Evolutionary conservation across 2,329 filamentous ascomycete genomes (phyloP), one percentile per base, ranked within the genome.

Genomic region (Waltergamsia citrina): DNA sequence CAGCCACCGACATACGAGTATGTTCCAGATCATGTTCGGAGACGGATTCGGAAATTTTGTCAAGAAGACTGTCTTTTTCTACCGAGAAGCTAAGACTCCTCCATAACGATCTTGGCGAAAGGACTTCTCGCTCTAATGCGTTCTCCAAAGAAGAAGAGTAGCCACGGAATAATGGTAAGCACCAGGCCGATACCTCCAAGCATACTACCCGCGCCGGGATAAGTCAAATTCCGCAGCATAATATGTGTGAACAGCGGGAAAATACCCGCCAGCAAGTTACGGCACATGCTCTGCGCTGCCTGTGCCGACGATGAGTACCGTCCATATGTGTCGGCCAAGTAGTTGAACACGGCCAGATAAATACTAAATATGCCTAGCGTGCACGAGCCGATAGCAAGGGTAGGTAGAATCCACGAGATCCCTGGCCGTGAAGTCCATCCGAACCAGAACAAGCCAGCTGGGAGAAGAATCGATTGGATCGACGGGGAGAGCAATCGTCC

Each of bases 351-450:
- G 1, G 78, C 74, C 2, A 84, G 62, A 45, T 80, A 81, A 32
- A 84, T 77, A 19, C 68, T 71, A 51, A 80, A 81, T 39, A 84
- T 81, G 27, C 80, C 69, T 51, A 82, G 74, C 0, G 75, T 80
- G 2, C 77, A 75, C 33, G 72, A 71, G 0, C 62, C 69, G 4
- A 85, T 62, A 0, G 73, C 77, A 5, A 84, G 53, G 0, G 70
- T 57, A 0, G 80, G 79, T 0, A 73, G 70, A 21, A 82, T 73
- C 78, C 79, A 85, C 29, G 66, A 71, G 1, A 76, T 57, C 0
- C 51, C 54, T 37, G 41, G 54, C 1, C 33, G 67, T 0, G 68
- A 68, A 0, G 74, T 75, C 71, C 78, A 81, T 8, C 76, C 77
- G 43, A 83, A 82, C 77, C 78, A 81, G 56, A 84, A 80, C 1